Percentiles rank a stretch among this genome's conserved stretches.
Conservation (phyloP, 1,284 basidiomycete species). For the Austroboletus novae-zelandiae region DNA sequence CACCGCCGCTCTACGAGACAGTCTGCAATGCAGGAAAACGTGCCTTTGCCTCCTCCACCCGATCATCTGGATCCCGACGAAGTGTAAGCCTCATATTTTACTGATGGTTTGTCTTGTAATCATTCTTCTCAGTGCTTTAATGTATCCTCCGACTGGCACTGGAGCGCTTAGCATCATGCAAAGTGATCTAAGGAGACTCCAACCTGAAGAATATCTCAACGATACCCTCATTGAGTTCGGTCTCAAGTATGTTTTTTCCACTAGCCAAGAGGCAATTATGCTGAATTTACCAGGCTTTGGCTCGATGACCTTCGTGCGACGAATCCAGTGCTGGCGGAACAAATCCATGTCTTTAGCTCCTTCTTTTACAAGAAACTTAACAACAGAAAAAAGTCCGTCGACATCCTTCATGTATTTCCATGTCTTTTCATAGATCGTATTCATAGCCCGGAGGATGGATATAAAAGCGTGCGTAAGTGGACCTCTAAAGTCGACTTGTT, state of each 20-base stretch:
- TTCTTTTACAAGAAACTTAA: constrained; percentile 98
- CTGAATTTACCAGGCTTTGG: constrained; percentile 56
- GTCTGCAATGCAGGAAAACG: constrained; percentile 12
- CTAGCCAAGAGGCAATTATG: not conserved
- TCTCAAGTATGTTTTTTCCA: constrained; percentile 62
- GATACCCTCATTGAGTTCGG: constrained; percentile 97
- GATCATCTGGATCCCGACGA: constrained; percentile 55
- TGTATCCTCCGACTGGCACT: constrained; percentile 67
- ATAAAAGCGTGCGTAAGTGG: constrained; percentile 91
- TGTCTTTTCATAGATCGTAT: constrained; percentile 9
- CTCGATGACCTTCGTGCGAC: constrained; percentile 51
- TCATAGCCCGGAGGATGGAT: constrained; percentile 62
- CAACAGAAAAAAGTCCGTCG: constrained; percentile 61
- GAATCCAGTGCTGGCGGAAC: constrained; percentile 62
- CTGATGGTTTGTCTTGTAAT: not conserved
- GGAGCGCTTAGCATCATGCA: constrained; percentile 77
- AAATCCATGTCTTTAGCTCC: constrained; percentile 91
- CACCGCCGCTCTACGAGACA: constrained; percentile 35
- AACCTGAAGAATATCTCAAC: constrained; percentile 85
- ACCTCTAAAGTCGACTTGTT: constrained; percentile 88
- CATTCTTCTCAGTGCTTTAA: constrained; percentile 54
- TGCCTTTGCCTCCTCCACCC: constrained; percentile 33
- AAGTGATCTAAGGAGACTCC: constrained; percentile 73
- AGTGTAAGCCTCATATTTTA: constrained; percentile 44
- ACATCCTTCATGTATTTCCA: not conserved